These are phyloP conservation scores for Kwoniella sp. DNA, from an alignment of 768 basidiomycete genomes.

Conservation along the genomic window DNA sequence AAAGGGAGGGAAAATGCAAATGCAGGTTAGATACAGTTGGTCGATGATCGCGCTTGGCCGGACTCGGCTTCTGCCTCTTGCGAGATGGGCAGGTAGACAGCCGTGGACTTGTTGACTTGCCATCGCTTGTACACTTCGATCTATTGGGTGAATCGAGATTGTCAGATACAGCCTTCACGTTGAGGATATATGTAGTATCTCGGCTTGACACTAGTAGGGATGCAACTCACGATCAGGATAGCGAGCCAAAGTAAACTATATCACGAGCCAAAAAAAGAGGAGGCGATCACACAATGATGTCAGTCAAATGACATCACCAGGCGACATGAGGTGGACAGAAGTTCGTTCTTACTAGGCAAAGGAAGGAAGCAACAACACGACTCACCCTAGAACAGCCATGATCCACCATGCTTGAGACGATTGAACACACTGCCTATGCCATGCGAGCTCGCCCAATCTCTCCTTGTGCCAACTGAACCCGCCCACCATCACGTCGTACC, in stretches of 20 bases:
- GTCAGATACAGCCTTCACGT: no score
- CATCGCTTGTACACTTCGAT: slow-evolving; percentile 2
- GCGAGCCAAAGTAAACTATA: background rate
- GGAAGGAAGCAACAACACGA: no score
- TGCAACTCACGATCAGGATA: background rate
- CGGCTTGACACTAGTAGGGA: background rate
- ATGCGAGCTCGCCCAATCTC: slow-evolving; percentile 21
- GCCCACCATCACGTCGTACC: slow-evolving; percentile 20
- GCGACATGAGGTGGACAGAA: no score
- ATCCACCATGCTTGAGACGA: slow-evolving; percentile 26
- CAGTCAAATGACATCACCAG: background rate
- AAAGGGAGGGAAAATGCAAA: no score
- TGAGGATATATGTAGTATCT: no score
- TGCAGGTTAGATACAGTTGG: background rate
- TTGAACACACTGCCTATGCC: slow-evolving; percentile 23
- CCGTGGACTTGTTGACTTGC: background rate
- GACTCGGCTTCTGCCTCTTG: background rate
- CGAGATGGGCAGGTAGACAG: slow-evolving; percentile 1
- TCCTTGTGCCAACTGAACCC: slow-evolving; percentile 12
- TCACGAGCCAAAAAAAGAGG: background rate
- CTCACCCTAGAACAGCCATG: slow-evolving; percentile 58
- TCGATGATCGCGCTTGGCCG: background rate
- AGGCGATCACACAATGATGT: background rate
- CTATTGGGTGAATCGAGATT: background rate
- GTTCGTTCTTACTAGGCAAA: no score